phyloP scores from a whole-genome alignment of 345 rosid genomes.

The Citrus cavaleriei region DNA sequence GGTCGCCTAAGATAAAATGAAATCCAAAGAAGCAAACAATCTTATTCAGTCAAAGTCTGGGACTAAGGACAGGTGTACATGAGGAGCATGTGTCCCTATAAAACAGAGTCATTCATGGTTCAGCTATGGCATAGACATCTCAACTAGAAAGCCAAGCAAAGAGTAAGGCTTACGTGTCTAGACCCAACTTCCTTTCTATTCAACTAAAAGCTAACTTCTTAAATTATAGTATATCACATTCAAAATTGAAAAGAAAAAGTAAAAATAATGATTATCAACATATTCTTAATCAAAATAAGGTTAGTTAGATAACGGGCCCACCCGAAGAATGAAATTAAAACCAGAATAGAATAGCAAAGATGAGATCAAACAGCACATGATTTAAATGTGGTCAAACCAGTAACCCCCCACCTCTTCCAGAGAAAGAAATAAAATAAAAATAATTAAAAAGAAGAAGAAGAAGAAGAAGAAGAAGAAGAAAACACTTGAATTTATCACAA shows the following conservation, averaged over 20 bases:
- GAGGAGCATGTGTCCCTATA: background rate
- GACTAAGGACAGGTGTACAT: background rate
- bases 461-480: background rate
- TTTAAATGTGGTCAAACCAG: background rate
- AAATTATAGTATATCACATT: background rate
- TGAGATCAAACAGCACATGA: background rate
- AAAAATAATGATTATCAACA: no score
- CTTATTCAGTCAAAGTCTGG: background rate
- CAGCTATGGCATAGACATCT: background rate
- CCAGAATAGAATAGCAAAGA: no score
- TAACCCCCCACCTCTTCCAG: background rate
- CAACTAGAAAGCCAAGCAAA: background rate
- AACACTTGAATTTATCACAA: background rate
- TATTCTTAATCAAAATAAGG: background rate
- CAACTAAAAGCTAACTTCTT: background rate
- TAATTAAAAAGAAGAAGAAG: no score
- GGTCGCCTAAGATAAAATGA: conserved; percentile 48
- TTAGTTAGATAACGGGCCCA: background rate
- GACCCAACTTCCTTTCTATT: no score
- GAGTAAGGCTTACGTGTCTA: background rate
- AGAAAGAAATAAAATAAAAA: no score
- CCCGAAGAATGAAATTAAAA: background rate
- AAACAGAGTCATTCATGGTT: background rate
- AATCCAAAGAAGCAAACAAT: background rate
- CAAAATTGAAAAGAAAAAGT: background rate